Evolutionary conservation across 2,329 filamentous ascomycete species (phyloP).

Genomic region (Fusarium vanettenii): DNA sequence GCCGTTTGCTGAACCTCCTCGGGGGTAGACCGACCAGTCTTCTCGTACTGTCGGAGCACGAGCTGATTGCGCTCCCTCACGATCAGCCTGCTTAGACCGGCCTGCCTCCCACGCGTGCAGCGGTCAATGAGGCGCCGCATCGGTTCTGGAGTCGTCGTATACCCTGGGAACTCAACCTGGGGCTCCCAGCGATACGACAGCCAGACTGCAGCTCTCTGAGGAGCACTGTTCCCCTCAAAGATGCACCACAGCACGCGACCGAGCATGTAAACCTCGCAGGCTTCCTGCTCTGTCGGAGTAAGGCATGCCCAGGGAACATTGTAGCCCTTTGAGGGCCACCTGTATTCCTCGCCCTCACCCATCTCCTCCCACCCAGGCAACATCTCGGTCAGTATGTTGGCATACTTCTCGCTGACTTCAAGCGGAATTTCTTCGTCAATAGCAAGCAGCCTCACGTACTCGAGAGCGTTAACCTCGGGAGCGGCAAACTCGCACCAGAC

Average conservation of each 20-base stretch:
- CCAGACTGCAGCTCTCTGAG: slow-evolving; percentile 68
- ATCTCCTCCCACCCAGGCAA: slow-evolving; percentile 59
- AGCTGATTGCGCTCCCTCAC: slow-evolving; percentile 59
- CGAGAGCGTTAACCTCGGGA: slow-evolving; percentile 69
- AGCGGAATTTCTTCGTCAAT: slow-evolving; percentile 59
- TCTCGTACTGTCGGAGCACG: slow-evolving; percentile 53
- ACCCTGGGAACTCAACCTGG: slow-evolving; percentile 66
- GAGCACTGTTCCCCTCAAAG: slow-evolving; percentile 69
- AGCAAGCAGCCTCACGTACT: slow-evolving; percentile 67
- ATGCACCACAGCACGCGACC: slow-evolving; percentile 71
- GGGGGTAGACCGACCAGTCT: slow-evolving; percentile 48
- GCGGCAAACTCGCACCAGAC: slow-evolving; percentile 72
- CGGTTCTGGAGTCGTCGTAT: slow-evolving; percentile 57
- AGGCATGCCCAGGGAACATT: slow-evolving; percentile 68
- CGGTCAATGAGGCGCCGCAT: slow-evolving; percentile 61
- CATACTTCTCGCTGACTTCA: slow-evolving; percentile 55
- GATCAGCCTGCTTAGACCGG: slow-evolving; percentile 58
- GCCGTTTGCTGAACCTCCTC: slow-evolving; percentile 53
- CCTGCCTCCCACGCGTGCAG: slow-evolving; percentile 62
- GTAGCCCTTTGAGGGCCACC: slow-evolving; percentile 61
- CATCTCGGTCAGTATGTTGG: slow-evolving; percentile 54
- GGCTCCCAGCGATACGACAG: slow-evolving; percentile 69
- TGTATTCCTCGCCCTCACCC: slow-evolving; percentile 58
- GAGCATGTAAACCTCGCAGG: slow-evolving; percentile 72
- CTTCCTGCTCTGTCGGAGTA: slow-evolving; percentile 63